Percentiles rank a stretch among this genome's conserved stretches.
These are phyloP conservation scores for Diutina sp. DNA, from an alignment of 1,139 yeast species.

Conservation along the genomic window DNA sequence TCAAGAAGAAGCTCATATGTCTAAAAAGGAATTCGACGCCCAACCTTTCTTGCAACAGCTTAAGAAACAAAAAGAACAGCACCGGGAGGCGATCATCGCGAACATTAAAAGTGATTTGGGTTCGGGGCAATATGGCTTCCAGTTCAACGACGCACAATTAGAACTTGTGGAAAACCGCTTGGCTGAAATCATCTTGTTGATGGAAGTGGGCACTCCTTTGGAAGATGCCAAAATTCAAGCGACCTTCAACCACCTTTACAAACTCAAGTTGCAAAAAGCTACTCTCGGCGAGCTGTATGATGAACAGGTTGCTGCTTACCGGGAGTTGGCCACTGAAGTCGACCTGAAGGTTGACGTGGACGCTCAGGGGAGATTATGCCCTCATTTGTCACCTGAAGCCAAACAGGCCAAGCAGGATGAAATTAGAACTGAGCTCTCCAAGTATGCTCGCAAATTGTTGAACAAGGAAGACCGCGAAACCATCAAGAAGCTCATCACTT, in stretches of 20 bases:
- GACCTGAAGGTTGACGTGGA: neutral
- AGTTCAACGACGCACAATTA: slow-evolving; percentile 2
- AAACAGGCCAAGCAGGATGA: neutral
- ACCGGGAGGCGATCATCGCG: neutral
- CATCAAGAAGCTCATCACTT: slow-evolving; percentile 15
- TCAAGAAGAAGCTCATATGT: slow-evolving; percentile 41
- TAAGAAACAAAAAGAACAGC: neutral
- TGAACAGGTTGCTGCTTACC: neutral
- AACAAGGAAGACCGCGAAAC: slow-evolving; percentile 13
- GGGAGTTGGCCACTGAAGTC: neutral
- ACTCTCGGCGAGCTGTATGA: neutral
- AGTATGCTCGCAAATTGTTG: slow-evolving; percentile 13
- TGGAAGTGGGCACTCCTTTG: slow-evolving; percentile 18
- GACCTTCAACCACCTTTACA: slow-evolving; percentile 36
- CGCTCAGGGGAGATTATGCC: neutral
- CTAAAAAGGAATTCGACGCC: slow-evolving; percentile 1
- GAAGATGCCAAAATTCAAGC: slow-evolving; percentile 50
- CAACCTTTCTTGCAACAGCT: neutral
- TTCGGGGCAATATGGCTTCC: slow-evolving; percentile 4
- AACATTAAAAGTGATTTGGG: neutral
- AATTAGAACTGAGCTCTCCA: neutral
- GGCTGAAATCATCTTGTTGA: slow-evolving; percentile 23
- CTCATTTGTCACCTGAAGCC: neutral
- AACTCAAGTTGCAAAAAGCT: slow-evolving; percentile 20
- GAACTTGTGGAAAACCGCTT: slow-evolving; percentile 18